Evolutionary conservation across 768 basidiomycete genomes (phyloP).

Genomic region (Lactifluus volemus): DNA sequence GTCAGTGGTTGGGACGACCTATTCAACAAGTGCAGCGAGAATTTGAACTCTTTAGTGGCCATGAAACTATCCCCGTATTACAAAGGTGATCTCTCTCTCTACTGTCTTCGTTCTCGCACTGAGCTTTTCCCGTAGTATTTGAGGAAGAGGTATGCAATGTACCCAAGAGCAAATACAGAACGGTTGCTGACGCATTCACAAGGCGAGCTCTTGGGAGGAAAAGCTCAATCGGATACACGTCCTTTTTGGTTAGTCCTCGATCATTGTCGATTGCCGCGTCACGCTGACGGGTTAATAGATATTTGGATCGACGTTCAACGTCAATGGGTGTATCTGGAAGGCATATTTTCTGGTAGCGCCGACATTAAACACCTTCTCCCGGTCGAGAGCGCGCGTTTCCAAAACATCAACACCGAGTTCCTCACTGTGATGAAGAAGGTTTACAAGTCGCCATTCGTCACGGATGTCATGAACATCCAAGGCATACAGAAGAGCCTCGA

Average conservation of each 20-base stretch:
- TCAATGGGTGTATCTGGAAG: constrained; percentile 99
- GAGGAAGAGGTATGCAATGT: constrained; percentile 62
- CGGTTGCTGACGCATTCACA: constrained; percentile 12
- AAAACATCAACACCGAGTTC: constrained; percentile 98
- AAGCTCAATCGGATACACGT: constrained; percentile 95
- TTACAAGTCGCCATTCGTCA: constrained; percentile 95
- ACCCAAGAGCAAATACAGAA: background rate
- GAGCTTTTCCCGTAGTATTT: constrained; percentile 47
- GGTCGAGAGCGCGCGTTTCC: constrained; percentile 94
- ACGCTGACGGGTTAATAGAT: constrained; percentile 38
- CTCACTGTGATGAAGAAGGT: constrained; percentile 99
- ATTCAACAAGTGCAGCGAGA: constrained; percentile 95
- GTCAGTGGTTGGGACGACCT: constrained; percentile 91
- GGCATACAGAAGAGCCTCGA: constrained; percentile 97
- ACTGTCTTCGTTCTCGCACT: constrained; percentile 8
- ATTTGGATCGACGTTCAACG: constrained; percentile 99
- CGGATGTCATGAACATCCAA: constrained; percentile 94
- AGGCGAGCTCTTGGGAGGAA: constrained; percentile 92
- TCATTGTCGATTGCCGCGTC: background rate
- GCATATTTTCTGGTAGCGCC: constrained; percentile 98
- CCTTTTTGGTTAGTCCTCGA: constrained; percentile 64
- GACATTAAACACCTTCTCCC: constrained; percentile 99
- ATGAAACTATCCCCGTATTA: constrained; percentile 99
- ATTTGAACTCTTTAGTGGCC: constrained; percentile 88
- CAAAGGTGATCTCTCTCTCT: constrained; percentile 50